Evolutionary conservation across 176 grass and related monocot genomes (phyloP), one percentile per base, ranked within the genome.

Genomic region (Rhipidocladum racemiflorum): DNA sequence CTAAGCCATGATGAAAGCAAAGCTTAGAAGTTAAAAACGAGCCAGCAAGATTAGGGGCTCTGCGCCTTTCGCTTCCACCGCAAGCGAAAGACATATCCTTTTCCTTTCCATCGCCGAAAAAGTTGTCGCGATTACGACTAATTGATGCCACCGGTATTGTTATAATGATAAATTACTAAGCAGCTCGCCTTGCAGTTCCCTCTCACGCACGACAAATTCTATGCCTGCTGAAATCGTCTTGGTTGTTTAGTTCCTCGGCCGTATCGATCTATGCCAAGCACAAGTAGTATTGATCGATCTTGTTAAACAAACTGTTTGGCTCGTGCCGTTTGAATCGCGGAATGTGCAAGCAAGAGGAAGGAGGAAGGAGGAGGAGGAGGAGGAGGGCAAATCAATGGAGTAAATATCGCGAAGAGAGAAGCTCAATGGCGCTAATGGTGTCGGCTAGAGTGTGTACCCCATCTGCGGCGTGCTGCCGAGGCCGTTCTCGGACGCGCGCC

Each of bases 401-500:
- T 13, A 46, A 17, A 17, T 49, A 49, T 49, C 15, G 16, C 46
- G 4, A 15, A 49, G 46, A 0, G 38, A 9, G 18, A 5, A 4
- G 5, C 3, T 21, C 24, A 5, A 15, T 7, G 36, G 65, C 24
- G 0, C n/a, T 15, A 20, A 45, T 62, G 60, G 60, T 16, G 60
- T 62, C 27, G 16, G 60, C 9, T 4, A 25, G 28, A 0, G 15
- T 36, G 75, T 34, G 18, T 92, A 97, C 95, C 95, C 95, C 95
- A 98, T 98, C 74, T 91, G 95, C 78, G 95, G 95, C 87, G 92
- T 91, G 9, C 56, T 53, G 62, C 85, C 95, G 53, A 91, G 90
- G 65, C 95, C 88, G 89, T 97, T 94, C 75, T 87, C 86, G 16
- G 75, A 42, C 10, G 67, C 65, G 35, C 53, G 59, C 53, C 92